phyloP scores from a whole-genome alignment of 2,329 filamentous ascomycete species.

The Monilinia laxa region DNA sequence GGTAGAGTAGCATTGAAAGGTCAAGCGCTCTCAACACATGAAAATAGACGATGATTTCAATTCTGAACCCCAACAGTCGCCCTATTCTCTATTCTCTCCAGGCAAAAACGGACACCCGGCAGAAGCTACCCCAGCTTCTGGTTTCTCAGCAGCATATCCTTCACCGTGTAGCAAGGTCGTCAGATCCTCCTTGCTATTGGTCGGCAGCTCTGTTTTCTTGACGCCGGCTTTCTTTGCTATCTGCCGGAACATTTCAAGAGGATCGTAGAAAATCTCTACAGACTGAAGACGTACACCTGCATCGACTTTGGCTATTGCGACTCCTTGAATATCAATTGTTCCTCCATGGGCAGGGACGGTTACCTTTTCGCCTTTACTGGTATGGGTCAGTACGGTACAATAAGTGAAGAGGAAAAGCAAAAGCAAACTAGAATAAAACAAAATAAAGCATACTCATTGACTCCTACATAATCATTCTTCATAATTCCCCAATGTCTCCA shows the following conservation, averaged over 20 bases:
- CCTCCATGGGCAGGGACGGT: slow-evolving; percentile 60
- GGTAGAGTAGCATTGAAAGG: background rate
- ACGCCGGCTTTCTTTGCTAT: slow-evolving; percentile 50
- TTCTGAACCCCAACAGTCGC: background rate
- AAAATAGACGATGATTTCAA: background rate
- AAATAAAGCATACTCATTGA: slow-evolving; percentile 40
- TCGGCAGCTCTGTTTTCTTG: slow-evolving; percentile 21
- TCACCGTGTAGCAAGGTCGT: slow-evolving; percentile 29
- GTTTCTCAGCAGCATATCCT: slow-evolving; percentile 11
- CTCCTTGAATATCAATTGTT: slow-evolving; percentile 61
- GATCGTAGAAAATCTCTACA: slow-evolving; percentile 65
- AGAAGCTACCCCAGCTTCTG: background rate
- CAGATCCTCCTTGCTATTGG: slow-evolving; percentile 23
- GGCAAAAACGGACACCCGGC: slow-evolving; percentile 18
- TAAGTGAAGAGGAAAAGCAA: background rate
- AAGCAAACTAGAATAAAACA: no score
- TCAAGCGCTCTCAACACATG: background rate
- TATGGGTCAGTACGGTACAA: slow-evolving; percentile 21
- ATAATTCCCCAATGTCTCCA: slow-evolving; percentile 70
- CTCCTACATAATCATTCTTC: slow-evolving; percentile 64
- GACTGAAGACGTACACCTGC: slow-evolving; percentile 57
- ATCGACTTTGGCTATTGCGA: slow-evolving; percentile 62
- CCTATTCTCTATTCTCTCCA: slow-evolving; percentile 13
- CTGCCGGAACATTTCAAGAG: slow-evolving; percentile 65
- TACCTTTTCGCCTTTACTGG: slow-evolving; percentile 61